These are phyloP conservation scores for Phytophthora idaei DNA, from an alignment of 352 stramenopile species.

Conservation along the genomic window DNA sequence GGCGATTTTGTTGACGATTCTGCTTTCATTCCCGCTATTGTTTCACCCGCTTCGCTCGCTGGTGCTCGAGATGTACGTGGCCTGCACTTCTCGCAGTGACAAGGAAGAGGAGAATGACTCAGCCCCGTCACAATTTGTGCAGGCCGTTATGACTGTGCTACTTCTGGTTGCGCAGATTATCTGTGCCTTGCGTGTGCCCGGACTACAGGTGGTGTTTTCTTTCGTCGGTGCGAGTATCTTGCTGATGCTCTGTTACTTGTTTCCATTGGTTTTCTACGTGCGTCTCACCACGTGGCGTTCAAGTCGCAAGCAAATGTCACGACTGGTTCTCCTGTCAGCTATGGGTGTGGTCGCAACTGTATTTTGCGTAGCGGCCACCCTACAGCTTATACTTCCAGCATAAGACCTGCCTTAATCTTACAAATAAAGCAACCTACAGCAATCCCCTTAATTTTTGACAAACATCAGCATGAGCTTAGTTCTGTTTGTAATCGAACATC, in stretches of 20 bases:
- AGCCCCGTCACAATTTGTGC: conserved; percentile 29
- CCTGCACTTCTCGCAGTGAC: conserved; percentile 20
- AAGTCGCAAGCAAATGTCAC: conserved; percentile 25
- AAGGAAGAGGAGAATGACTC: conserved; percentile 9
- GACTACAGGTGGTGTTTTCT: conserved; percentile 76
- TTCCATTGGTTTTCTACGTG: conserved; percentile 67
- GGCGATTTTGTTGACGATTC: conserved; percentile 71
- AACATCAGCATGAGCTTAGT: too few relatives aligned
- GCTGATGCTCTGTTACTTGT: conserved; percentile 74
- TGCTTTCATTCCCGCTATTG: conserved; percentile 77
- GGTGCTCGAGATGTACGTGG: conserved; percentile 60
- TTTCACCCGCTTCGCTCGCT: conserved; percentile 75
- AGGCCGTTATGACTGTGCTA: conserved; percentile 46
- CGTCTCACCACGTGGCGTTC: conserved; percentile 52
- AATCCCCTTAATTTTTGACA: too few relatives aligned
- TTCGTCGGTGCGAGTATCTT: conserved; percentile 79
- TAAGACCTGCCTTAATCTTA: conserved; percentile 4
- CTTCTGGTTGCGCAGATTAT: conserved; percentile 56
- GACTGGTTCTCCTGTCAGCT: conserved; percentile 34
- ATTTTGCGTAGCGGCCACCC: conserved; percentile 64
- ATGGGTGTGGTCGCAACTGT: conserved; percentile 51
- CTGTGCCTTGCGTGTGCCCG: conserved; percentile 58
- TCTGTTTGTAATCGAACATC: too few relatives aligned
- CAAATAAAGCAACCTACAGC: background rate
- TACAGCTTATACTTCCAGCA: conserved; percentile 40